Evolutionary conservation across 1,284 basidiomycete species (phyloP), one percentile per base, ranked within the genome.

Genomic region (Schizophyllum amplum): DNA sequence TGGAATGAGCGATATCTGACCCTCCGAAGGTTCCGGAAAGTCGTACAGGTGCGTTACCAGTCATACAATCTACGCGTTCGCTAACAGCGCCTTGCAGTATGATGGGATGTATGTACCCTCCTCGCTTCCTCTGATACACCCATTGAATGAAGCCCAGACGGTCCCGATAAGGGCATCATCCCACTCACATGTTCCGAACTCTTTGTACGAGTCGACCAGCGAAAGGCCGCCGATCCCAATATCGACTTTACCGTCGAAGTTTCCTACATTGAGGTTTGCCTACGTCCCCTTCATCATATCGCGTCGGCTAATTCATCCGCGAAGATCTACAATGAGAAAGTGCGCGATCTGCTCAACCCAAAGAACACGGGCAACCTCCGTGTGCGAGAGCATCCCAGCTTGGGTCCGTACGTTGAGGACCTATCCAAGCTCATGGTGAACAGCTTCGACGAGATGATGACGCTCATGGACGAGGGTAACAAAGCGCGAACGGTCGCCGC

Each of bases 391-490:
- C 96, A 98, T 72, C 96, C 96, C 6, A 94, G 83, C 66, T 71
- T 94, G 47, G 93, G 93, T 13, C 96, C 97, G 6, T 99, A 99
- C 68, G 96, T 99, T 56, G 97, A 99, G 71, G 94, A 97, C 74
- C 79, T 99, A 53, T 95, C 92, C 67, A 94, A 94, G 71, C 84
- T 98, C 51, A 88, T 90, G 24, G 97, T 98, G 49, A 86, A 83
- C 67, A 91, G 81, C 68, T 98, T 95, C 70, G 81, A 88, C 23
- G 95, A 97, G 69, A 96, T 99, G 86, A 97, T 98, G 86, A 93
- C 87, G 6, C 84, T 99, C 67, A 98, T 98, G 95, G 96, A 99
- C 74, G 96, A 99, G 71, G 96, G 96, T 49, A 99, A 98, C 73
- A 98, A 99, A 76, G 93, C 92, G 50, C 80, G 96, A 51, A 98